Conservation (phyloP, 306 rosid genomes). For the Ormosia emarginata region DNA sequence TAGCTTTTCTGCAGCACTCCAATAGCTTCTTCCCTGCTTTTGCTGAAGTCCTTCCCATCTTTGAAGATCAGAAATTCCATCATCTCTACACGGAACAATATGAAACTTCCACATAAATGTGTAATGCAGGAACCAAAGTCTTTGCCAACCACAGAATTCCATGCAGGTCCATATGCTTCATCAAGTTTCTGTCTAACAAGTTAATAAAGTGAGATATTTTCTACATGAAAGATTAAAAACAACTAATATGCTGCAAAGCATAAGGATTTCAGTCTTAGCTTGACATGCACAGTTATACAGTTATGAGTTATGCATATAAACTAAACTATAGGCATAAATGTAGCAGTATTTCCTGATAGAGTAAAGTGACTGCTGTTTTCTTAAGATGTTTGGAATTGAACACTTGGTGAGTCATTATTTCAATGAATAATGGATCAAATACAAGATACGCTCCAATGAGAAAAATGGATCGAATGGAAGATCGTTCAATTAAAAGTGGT, state of each 20-base stretch:
- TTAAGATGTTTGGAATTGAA: not conserved
- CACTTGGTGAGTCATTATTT: not conserved
- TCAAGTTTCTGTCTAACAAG: conserved; percentile 46
- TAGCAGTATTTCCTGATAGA: not conserved
- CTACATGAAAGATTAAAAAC: not conserved
- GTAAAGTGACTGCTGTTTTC: not conserved
- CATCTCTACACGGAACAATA: conserved; percentile 59
- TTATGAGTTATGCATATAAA: not conserved
- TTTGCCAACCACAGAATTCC: conserved; percentile 71
- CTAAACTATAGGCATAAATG: not conserved
- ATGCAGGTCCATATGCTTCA: conserved; percentile 63
- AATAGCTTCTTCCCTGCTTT: conserved; percentile 49
- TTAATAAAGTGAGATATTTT: not conserved
- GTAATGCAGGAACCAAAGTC: conserved; percentile 75
- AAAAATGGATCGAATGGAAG: not conserved
- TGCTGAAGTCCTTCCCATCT: conserved; percentile 48
- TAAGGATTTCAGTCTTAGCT: not conserved
- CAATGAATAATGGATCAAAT: not conserved
- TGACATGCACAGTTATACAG: not conserved
- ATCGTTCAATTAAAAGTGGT: not conserved
- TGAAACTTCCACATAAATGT: conserved; percentile 57
- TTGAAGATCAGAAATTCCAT: conserved; percentile 77
- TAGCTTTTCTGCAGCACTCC: conserved; percentile 37
- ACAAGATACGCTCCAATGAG: not conserved
- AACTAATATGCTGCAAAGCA: not conserved